Evolutionary conservation across 352 stramenopile species (phyloP).

Genomic region (Plasmopara muralis): DNA sequence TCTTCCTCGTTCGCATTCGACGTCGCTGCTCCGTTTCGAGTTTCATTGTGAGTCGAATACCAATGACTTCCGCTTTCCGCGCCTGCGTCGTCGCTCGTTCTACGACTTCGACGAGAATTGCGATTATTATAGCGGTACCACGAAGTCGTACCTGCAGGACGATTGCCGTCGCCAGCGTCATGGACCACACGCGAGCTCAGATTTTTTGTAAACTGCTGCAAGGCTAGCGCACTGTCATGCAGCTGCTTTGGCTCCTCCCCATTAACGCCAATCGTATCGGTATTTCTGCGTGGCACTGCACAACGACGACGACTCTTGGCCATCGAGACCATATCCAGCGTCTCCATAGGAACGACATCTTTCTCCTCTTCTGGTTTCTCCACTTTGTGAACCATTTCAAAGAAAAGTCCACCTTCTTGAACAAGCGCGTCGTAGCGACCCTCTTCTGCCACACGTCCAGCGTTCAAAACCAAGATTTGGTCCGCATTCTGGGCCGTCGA

Average conservation of each 20-base stretch:
- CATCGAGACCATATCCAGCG: constrained; percentile 26
- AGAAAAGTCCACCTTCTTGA: constrained; percentile 63
- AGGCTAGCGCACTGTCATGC: constrained; percentile 56
- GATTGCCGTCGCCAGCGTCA: constrained; percentile 36
- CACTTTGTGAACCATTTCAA: constrained; percentile 82
- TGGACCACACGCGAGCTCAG: constrained; percentile 69
- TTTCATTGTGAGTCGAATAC: constrained; percentile 34
- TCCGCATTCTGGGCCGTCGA: constrained; percentile 75
- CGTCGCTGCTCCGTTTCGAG: constrained; percentile 24
- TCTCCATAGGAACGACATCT: constrained; percentile 17
- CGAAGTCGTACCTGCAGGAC: constrained; percentile 37
- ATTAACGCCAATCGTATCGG: constrained; percentile 37
- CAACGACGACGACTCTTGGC: constrained; percentile 23
- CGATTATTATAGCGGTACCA: constrained; percentile 79
- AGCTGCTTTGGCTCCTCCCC: constrained; percentile 35
- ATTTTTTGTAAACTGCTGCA: constrained; percentile 83
- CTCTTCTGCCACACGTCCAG: constrained; percentile 69
- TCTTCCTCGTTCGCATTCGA: constrained; percentile 59
- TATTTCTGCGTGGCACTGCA: constrained; percentile 28
- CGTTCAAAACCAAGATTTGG: constrained; percentile 74
- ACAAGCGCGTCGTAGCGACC: constrained; percentile 72
- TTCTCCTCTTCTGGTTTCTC: constrained; percentile 48
- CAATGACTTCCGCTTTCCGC: constrained; percentile 33
- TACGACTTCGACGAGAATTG: constrained; percentile 54
- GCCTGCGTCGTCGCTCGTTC: constrained; percentile 61